Evolutionary conservation across 805 yeast species (phyloP).

Genomic region (Sugiyamaella boreocaroliniensis): DNA sequence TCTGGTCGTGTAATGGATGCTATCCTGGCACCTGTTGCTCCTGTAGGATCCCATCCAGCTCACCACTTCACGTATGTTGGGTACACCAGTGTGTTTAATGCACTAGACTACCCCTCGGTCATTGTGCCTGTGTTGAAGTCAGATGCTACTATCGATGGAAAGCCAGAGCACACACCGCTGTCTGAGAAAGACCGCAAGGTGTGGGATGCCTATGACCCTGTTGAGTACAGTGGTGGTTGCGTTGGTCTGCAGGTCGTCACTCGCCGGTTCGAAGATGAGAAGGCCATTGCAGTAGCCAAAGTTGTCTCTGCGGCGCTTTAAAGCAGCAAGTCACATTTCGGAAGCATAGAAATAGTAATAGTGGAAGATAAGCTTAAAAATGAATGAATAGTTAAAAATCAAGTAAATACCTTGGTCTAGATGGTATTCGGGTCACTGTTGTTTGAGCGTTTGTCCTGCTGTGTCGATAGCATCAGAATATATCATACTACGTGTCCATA

Average conservation of each 20-base stretch:
- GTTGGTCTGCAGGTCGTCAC: constrained; percentile 51
- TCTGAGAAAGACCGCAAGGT: constrained; percentile 31
- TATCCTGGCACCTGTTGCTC: constrained; percentile 42
- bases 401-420: too few relatives aligned
- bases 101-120: constrained; percentile 15
- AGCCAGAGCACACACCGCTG: constrained; percentile 14
- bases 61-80: constrained; percentile 6
- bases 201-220: constrained; percentile 39
- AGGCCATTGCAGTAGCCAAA: constrained; percentile 36
- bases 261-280: constrained; percentile 54
- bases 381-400: background rate
- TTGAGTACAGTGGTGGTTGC: constrained; percentile 45
- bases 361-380: background rate
- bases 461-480: too few relatives aligned
- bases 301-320: constrained; percentile 6
- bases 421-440: too few relatives aligned
- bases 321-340: too few relatives aligned
- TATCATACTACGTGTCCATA: too few relatives aligned
- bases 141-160: constrained; percentile 37
- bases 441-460: too few relatives aligned
- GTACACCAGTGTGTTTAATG: constrained; percentile 13
- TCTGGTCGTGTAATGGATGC: constrained; percentile 42
- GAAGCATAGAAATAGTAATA: too few relatives aligned
- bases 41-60: constrained; percentile 20
- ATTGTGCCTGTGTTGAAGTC: constrained; percentile 20